Base-by-base conservation (phyloP, 2,329 filamentous ascomycete genomes). In the Alternaria metachromatica region DNA sequence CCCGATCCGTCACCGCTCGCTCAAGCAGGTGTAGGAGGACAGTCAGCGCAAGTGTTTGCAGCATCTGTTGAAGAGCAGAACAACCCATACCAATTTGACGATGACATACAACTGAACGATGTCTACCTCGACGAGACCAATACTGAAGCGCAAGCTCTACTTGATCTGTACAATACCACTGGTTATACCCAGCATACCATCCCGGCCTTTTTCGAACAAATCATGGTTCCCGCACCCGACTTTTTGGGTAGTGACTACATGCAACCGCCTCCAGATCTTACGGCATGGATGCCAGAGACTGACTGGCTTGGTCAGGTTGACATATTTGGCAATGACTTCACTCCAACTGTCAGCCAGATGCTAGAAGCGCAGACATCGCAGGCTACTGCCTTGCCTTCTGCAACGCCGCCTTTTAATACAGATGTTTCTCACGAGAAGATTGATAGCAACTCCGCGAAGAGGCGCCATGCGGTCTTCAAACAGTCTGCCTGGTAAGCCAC, bases 181-280 rank as follows among this genome's bases (percentile, higher is more conserved):
- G 49, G 37, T 41, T 41, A 41, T 48, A 65, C 43, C 44, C 58
- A 45, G 45, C 55, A 45, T 41, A 66, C 45, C 64, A 4, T 60
- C 63, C 20, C 37, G 37, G 53, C 50, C 11, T 70, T 70, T 46
- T 71, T 70, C 49, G 63, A 68, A 23, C 66, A 69, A n/a, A 69
- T 71, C 21, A 72, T 72, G 70, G 67, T 72, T 6, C 55, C 67
- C 13, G 60, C 63, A n/a, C 56, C 63, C 15, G 69, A 71, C 33
- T 71, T 68, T 23, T 51, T 70, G 33, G 58, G 55, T 9, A 49
- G 33, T 5, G 69, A 70, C 3, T 64, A 63, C 41, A 28, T 64
- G n/a, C 65, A 70, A 6, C 53, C 63, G 6, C 64, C 68, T 25
- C 67, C 64, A 25, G 66, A 69, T 60, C 60, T 72, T 11, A 64